Base-by-base conservation (phyloP, 345 rosid species). In the Aurinia saxatilis region DNA sequence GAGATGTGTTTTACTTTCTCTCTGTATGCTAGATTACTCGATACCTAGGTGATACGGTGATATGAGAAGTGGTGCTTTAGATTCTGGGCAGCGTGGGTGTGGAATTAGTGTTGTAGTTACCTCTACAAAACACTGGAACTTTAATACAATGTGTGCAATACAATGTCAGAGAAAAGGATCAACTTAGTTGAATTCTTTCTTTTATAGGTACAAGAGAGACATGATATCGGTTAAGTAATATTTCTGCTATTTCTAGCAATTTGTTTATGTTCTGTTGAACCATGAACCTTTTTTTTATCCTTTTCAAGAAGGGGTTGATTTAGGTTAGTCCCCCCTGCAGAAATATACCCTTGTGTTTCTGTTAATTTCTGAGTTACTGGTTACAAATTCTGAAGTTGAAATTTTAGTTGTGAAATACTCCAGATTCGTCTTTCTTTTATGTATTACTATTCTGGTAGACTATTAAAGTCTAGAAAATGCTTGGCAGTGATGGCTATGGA, bases 401-500 rank as follows among this genome's bases (percentile, higher is more conserved):
- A 6, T 2, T 13, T 25, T 12, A 7, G 0, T 19, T 4, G 7
- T 27, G 12, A 30, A 19, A 18, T 2, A 33, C 52, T 17, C 8
- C 0, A 47, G 42, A 10, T 49, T 44, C 31, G 31, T 27, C 11
- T 38, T 42, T 14, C 39, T 15, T 35, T 25, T 10, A 23, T 21
- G 11, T 34, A 60, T 73, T 47, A 1, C 7, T 1, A 25, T 33
- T 31, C 41, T 18, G 53, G 38, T 51, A 6, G 37, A 23, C 11
- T 2, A 68, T 75, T 36, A 72, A n/a, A 49, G 15, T 46, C 25
- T 30, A 12, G 16, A 31, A 47, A 63, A 12, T 48, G 59, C 39
- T 62, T 66, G 61, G 47, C 73, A 81, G 83, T 81, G 47, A 67
- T 76, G 74, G 70, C 81, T 44, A 81, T 81, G 85, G 85, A 78